Base-by-base conservation (phyloP, 257 asterid species). In the Nicotiana obtusifolia region DNA sequence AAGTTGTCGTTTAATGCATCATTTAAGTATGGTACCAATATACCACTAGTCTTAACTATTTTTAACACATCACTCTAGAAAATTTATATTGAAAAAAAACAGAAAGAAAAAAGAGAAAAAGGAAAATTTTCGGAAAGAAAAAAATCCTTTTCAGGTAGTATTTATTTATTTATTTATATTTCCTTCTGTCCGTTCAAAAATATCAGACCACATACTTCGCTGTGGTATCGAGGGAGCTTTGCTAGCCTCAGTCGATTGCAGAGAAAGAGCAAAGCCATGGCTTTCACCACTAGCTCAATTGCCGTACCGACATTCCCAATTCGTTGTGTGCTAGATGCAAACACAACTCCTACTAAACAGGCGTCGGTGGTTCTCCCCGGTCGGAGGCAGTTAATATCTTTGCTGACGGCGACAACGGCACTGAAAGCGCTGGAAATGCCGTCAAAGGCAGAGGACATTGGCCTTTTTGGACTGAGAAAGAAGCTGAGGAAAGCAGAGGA, bases 401-500 rank as follows among this genome's bases (percentile, higher is more conserved):
- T 91, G 19, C 81, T 91, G 84, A 88, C 97, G 11, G 88, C 94
- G 37, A 82, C 95, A 31, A 88, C 92, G 76, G 90, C 95, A 7
- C 78, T 92, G 82, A 88, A 81, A 86, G 90, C 91, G 5, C 41
- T 84, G 84, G 97, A 89, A 75, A 41, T 87, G 87, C 97, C 97
- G n/a, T 68, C 95, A 24, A 87, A 78, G 26, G 98, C 97, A 53
- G 84, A 78, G 87, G 97, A 93, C 68, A 93, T 92, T 16, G 93
- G 93, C 13, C 89, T 95, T 71, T 95, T 95, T 80, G 97, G 99
- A 26, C 71, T 95, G 78, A 84, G 95, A 82, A 85, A 83, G 81
- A 85, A 89, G 84, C 88, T 95, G 54, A 87, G 83, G 83, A 91
- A 92, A 85, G 97, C 14, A 77, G 97, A 92, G 89, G 83, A 93